phyloP scores from a whole-genome alignment of 768 basidiomycete genomes.

The Tulasnella calospora region DNA sequence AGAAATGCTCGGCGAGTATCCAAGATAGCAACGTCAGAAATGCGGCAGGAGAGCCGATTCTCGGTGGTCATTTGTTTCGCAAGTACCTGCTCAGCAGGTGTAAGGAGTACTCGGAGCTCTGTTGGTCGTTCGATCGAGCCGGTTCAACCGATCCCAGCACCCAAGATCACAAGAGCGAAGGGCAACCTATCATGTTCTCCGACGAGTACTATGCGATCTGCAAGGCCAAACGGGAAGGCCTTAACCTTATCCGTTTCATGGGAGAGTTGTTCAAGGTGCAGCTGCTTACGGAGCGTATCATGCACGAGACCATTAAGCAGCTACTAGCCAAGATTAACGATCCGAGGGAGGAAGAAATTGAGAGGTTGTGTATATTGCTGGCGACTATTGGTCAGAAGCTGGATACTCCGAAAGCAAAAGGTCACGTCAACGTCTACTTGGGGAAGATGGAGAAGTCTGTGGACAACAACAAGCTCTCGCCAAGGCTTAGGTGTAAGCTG shows the following conservation, averaged over 20 bases:
- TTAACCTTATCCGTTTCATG: conserved; percentile 45
- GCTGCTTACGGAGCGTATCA: conserved; percentile 44
- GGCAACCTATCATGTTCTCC: no score
- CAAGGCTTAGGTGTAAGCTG: conserved; percentile 45
- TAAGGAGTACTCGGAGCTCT: no score
- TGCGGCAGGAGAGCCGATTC: no score
- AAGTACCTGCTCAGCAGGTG: no score
- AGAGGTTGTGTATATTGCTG: conserved; percentile 38
- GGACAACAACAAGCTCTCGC: conserved; percentile 34
- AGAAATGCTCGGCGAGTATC: no score
- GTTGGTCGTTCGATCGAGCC: no score
- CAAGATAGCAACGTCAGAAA: no score
- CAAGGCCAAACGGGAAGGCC: conserved; percentile 46
- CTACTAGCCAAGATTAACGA: conserved; percentile 39
- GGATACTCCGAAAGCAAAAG: conserved; percentile 32
- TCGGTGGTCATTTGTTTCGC: no score
- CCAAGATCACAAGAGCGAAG: no score
- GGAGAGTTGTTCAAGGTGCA: conserved; percentile 46
- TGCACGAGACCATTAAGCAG: conserved; percentile 41
- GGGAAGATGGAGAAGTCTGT: conserved; percentile 37
- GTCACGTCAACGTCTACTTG: conserved; percentile 42
- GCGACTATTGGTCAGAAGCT: conserved; percentile 35
- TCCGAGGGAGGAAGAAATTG: conserved; percentile 27
- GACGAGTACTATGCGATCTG: conserved; percentile 42
- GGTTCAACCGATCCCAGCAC: no score